These are phyloP conservation scores for Cutaneotrichosporon sp. DNA, from an alignment of 1,284 basidiomycete species.

Conservation along the genomic window DNA sequence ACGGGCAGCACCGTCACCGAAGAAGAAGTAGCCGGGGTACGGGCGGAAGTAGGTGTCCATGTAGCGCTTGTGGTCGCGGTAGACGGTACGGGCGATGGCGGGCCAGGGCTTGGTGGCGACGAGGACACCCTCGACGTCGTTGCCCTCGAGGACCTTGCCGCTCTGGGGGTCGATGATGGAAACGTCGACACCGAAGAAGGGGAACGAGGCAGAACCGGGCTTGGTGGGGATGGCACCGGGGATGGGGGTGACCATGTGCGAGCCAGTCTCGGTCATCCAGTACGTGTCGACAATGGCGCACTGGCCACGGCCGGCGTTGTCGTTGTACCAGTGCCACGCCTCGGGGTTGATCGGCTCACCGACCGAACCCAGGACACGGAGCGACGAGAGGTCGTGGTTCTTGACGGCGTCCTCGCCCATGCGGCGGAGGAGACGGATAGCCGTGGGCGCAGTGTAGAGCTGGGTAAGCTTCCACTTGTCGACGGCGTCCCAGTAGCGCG, in stretches of 20 bases:
- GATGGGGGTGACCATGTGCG: conserved; percentile 89
- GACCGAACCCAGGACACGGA: conserved; percentile 86
- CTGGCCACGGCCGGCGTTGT: conserved; percentile 80
- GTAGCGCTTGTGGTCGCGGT: conserved; percentile 83
- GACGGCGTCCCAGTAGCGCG: conserved; percentile 95
- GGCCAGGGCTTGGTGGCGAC: conserved; percentile 88
- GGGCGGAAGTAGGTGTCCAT: conserved; percentile 87
- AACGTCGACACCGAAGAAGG: conserved; percentile 93
- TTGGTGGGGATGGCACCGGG: conserved; percentile 94
- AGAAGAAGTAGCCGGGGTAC: conserved; percentile 66
- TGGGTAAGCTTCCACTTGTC: conserved; percentile 90
- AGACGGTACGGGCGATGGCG: conserved; percentile 90
- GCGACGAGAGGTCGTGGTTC: conserved; percentile 71
- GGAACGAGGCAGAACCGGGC: conserved; percentile 92
- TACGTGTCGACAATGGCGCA: conserved; percentile 96
- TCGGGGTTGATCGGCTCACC: conserved; percentile 99
- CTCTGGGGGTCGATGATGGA: conserved; percentile 72
- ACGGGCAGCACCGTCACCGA: conserved; percentile 89
- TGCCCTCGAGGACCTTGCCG: conserved; percentile 65
- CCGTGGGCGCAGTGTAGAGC: conserved; percentile 86
- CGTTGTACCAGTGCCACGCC: conserved; percentile 96
- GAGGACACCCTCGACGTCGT: conserved; percentile 86
- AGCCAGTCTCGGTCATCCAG: conserved; percentile 98
- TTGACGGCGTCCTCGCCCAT: conserved; percentile 84
- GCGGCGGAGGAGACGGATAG: conserved; percentile 80